Percentiles rank a stretch among this genome's conserved stretches.
Conservation (phyloP, 352 stramenopile species). For the Vaucheria bursata region DNA sequence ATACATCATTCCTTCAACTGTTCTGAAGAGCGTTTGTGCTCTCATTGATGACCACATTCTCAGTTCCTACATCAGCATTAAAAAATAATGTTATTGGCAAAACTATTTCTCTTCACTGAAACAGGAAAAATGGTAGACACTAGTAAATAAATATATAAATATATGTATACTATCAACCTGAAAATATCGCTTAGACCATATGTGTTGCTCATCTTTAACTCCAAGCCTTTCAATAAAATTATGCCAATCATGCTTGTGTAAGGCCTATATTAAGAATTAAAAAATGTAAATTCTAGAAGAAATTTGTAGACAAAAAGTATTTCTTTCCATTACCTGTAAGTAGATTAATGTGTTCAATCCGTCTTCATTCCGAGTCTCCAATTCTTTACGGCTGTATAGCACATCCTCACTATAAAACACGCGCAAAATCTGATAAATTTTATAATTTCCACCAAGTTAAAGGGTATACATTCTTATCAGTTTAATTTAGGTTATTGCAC, state of each 20-base stretch:
- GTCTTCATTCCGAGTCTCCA: slow-evolving; percentile 89
- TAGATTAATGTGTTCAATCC: slow-evolving; percentile 94
- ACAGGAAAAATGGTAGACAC: too few species aligned
- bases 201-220: slow-evolving; percentile 75
- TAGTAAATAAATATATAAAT: too few species aligned
- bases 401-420: slow-evolving; percentile 78
- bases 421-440: background rate
- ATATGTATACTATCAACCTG: too few species aligned
- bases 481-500: too few species aligned
- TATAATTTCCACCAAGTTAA: too few species aligned
- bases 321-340: slow-evolving; percentile 50
- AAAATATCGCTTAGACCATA: slow-evolving; percentile 63
- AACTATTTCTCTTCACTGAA: too few species aligned
- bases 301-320: too few species aligned
- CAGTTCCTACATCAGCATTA: too few species aligned
- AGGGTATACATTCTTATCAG: too few species aligned
- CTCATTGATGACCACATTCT: slow-evolving; percentile 91
- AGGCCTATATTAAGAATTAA: slow-evolving; percentile 68
- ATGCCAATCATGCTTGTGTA: slow-evolving; percentile 95
- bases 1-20: slow-evolving; percentile 98
- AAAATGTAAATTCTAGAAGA: too few species aligned
- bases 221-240: slow-evolving; percentile 93
- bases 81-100: too few species aligned
- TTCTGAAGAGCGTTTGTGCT: slow-evolving; percentile 87
- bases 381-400: slow-evolving; percentile 86